A percentile compares a stretch with the other conserved stretches of the same genome.
These are phyloP conservation scores for Proliferodiscus dingleyae DNA, from an alignment of 2,329 filamentous ascomycete species.

Conservation along the genomic window DNA sequence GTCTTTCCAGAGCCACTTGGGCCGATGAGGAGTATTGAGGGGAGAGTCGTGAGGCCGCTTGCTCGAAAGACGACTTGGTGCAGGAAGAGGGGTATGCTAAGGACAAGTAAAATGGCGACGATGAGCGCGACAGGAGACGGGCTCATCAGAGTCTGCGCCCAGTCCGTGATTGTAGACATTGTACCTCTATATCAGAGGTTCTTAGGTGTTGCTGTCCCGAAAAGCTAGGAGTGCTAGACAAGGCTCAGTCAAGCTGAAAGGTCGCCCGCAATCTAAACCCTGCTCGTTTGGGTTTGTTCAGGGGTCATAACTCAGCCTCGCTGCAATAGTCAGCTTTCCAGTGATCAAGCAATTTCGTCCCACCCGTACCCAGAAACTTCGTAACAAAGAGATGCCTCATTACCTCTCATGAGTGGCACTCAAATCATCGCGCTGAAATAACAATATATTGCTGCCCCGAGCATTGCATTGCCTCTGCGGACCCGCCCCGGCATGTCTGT, in stretches of 20 bases:
- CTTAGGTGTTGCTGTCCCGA: not conserved
- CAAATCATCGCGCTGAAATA: not conserved
- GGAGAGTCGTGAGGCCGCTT: conserved; percentile 60
- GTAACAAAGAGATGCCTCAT: no score
- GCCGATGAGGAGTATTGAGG: conserved; percentile 75
- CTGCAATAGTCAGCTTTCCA: conserved; percentile 4
- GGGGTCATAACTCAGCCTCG: conserved; percentile 11
- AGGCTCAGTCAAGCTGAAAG: conserved; percentile 1
- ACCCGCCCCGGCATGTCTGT: conserved; percentile 19
- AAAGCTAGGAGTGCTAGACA: no score
- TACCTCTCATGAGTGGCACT: not conserved
- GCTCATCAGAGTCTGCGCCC: conserved; percentile 51
- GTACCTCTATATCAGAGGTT: not conserved
- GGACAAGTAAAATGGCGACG: conserved; percentile 63
- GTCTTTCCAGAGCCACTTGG: conserved; percentile 86
- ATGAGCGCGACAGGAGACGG: conserved; percentile 59
- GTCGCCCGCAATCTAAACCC: not conserved
- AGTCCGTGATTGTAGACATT: conserved; percentile 21
- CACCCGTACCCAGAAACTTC: not conserved
- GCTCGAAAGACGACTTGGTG: conserved; percentile 68
- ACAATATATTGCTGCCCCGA: not conserved
- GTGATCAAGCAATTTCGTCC: conserved; percentile 1
- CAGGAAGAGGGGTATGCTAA: conserved; percentile 70
- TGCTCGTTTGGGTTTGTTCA: not conserved
- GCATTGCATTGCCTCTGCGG: conserved; percentile 1